These are phyloP conservation scores for Annona squamosa DNA, from an alignment of 164 flowering plant genomes.

Conservation along the genomic window DNA sequence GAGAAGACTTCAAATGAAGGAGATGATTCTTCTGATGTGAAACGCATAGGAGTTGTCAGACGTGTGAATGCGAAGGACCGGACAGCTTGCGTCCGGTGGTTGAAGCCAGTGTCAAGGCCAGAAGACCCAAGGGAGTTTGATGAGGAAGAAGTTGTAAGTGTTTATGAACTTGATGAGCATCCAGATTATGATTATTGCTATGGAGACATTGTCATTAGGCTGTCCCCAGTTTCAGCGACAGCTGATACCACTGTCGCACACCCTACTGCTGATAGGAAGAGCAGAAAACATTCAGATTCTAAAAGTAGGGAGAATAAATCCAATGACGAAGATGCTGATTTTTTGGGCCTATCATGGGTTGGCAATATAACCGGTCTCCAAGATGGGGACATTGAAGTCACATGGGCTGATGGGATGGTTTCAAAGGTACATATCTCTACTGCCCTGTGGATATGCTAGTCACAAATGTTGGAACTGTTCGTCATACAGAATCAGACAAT, in stretches of 20 bases:
- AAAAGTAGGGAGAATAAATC: slow-evolving; percentile 26
- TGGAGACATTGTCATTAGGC: slow-evolving; percentile 92
- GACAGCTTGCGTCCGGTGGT: slow-evolving; percentile 87
- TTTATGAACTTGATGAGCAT: slow-evolving; percentile 94
- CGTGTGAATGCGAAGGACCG: slow-evolving; percentile 92
- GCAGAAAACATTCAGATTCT: slow-evolving; percentile 12
- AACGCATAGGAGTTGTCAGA: slow-evolving; percentile 86
- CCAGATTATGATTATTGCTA: slow-evolving; percentile 95
- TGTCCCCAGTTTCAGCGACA: slow-evolving; percentile 55
- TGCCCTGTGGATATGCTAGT: neutral
- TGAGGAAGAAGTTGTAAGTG: slow-evolving; percentile 89
- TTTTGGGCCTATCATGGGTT: slow-evolving; percentile 86
- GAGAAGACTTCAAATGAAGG: slow-evolving; percentile 75
- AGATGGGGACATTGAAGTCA: slow-evolving; percentile 94
- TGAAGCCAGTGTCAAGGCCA: slow-evolving; percentile 70
- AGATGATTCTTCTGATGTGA: slow-evolving; percentile 45
- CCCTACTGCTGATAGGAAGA: slow-evolving; percentile 16
- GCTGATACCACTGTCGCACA: slow-evolving; percentile 19
- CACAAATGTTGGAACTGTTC: neutral
- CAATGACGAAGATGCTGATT: slow-evolving; percentile 25
- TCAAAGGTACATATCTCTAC: slow-evolving; percentile 51
- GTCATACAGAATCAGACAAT: neutral
- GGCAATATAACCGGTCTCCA: slow-evolving; percentile 86
- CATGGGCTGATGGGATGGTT: slow-evolving; percentile 98
- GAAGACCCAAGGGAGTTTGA: slow-evolving; percentile 89